Evolutionary conservation across 208 protist species (phyloP).

Genomic region (Leishmania martiniquensis): DNA sequence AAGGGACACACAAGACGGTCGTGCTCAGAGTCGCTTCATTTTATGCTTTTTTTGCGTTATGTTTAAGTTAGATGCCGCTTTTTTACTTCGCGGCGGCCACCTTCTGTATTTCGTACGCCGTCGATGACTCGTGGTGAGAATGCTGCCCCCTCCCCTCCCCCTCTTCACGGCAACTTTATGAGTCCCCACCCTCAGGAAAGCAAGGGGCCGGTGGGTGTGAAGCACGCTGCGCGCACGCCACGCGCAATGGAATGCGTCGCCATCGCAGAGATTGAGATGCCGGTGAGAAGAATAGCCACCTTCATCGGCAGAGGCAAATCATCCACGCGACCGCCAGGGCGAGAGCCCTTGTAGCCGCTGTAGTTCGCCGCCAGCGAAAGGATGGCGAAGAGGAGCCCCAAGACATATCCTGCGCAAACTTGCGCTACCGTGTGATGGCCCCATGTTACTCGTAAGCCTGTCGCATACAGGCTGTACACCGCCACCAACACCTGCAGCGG

Average conservation of each 20-base stretch:
- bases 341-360: slow-evolving; percentile 27
- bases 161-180: not conserved
- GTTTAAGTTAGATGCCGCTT: not conserved
- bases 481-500: slow-evolving; percentile 31
- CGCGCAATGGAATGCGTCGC: slow-evolving; percentile 24
- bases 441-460: slow-evolving; percentile 36
- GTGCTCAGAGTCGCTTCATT: not conserved
- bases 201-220: not conserved
- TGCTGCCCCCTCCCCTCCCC: not conserved
- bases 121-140: not conserved
- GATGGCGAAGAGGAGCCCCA: slow-evolving; percentile 28
- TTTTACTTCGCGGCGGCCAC: not conserved
- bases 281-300: slow-evolving; percentile 9
- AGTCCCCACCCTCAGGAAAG: too few species aligned
- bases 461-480: slow-evolving; percentile 43
- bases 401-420: slow-evolving; percentile 42
- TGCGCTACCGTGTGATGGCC: slow-evolving; percentile 61
- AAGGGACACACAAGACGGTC: too few species aligned
- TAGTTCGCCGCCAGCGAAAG: slow-evolving; percentile 39
- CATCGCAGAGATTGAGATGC: slow-evolving; percentile 15
- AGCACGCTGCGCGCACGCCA: slow-evolving; percentile 1
- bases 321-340: slow-evolving; percentile 45
- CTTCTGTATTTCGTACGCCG: not conserved
- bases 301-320: slow-evolving; percentile 34
- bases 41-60: not conserved